Evolutionary conservation across 2,329 filamentous ascomycete species (phyloP).

Genomic region (Lecanosticta acicola): DNA sequence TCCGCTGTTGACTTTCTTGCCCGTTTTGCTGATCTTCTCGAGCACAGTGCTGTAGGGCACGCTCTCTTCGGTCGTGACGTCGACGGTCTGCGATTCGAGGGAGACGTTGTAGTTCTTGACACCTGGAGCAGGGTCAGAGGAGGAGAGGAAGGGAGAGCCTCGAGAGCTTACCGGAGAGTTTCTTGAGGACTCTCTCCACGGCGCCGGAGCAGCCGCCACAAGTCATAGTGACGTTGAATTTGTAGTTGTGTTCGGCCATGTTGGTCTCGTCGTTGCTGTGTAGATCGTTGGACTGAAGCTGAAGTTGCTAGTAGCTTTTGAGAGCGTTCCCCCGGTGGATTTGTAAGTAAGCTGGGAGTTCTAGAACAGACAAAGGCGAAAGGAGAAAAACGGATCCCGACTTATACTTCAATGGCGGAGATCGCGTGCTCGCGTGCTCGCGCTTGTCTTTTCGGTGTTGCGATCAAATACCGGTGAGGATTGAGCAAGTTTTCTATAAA

Average conservation of each 20-base stretch:
- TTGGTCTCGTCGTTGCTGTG: slow-evolving; percentile 22
- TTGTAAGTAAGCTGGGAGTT: no score
- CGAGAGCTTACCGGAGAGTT: slow-evolving; percentile 48
- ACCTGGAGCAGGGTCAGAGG: slow-evolving; percentile 48
- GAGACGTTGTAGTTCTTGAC: slow-evolving; percentile 82
- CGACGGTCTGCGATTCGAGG: slow-evolving; percentile 78
- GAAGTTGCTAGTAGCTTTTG: no score
- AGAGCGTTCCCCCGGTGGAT: not conserved
- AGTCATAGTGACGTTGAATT: slow-evolving; percentile 90
- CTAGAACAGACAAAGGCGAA: not conserved
- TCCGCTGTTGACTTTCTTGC: slow-evolving; percentile 79
- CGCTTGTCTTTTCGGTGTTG: not conserved
- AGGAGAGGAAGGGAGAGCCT: slow-evolving; percentile 4
- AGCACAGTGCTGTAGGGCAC: slow-evolving; percentile 77
- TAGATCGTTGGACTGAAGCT: no score
- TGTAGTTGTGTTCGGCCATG: slow-evolving; percentile 84
- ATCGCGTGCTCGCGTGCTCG: not conserved
- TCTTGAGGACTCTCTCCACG: slow-evolving; percentile 84
- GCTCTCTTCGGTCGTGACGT: slow-evolving; percentile 62
- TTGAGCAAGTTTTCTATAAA: not conserved
- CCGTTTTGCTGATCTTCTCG: slow-evolving; percentile 87
- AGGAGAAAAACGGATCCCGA: not conserved
- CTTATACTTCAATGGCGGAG: not conserved
- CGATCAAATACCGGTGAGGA: not conserved
- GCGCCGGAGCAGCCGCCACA: slow-evolving; percentile 96